phyloP scores from a whole-genome alignment of 73 alveolate species.

The Blepharisma japonicum region DNA sequence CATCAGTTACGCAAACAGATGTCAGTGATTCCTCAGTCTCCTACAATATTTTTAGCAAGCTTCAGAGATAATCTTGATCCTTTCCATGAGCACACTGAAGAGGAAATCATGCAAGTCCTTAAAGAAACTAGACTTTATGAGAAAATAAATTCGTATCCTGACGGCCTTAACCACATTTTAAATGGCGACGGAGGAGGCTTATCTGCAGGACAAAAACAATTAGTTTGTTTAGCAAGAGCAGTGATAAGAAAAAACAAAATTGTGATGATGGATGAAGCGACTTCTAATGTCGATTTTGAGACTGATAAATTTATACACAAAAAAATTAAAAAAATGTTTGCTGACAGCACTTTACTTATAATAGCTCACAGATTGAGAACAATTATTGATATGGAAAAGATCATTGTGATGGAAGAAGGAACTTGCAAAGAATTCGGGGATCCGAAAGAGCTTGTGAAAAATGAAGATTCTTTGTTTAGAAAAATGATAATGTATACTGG shows the following conservation, averaged over 20 bases:
- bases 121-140: conserved; percentile 30
- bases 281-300: conserved; percentile 56
- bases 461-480: conserved; percentile 2
- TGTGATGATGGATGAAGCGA: conserved; percentile 65
- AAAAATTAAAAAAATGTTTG: conserved; percentile 40
- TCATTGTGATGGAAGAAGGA: conserved; percentile 1
- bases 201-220: conserved; percentile 59
- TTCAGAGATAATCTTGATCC: conserved; percentile 84
- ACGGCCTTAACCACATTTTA: conserved; percentile 34
- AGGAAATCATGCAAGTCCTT: conserved; percentile 33
- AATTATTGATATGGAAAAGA: conserved; percentile 34
- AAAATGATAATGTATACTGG: background rate
- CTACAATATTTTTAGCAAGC: conserved; percentile 66
- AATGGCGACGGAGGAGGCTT: conserved; percentile 38
- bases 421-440: background rate
- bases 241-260: conserved; percentile 43
- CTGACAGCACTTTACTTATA: conserved; percentile 55
- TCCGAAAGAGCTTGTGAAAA: background rate
- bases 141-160: conserved; percentile 2
- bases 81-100: conserved; percentile 28
- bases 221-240: conserved; percentile 63
- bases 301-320: conserved; percentile 59
- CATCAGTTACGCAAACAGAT: conserved; percentile 54
- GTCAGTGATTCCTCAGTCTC: conserved; percentile 78
- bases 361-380: conserved; percentile 45